A percentile compares a stretch with the other conserved stretches of the same genome.
Conservation (phyloP, 148 eudicot genomes). For the Oxyria digyna region DNA sequence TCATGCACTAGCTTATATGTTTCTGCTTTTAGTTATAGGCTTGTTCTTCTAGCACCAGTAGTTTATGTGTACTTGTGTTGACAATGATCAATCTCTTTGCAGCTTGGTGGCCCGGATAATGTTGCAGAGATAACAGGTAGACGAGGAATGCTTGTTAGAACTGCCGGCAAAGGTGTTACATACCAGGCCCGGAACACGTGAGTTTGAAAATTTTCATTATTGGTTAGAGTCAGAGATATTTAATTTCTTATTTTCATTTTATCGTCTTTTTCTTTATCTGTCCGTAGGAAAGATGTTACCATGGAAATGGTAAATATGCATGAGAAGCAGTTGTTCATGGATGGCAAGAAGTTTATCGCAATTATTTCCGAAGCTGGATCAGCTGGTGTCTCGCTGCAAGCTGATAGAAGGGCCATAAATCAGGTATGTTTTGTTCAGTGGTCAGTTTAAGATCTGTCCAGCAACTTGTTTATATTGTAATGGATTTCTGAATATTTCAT, state of each 20-base stretch:
- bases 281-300: constrained; percentile 74
- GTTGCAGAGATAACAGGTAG: constrained; percentile 98
- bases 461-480: neutral
- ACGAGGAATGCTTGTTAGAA: constrained; percentile 85
- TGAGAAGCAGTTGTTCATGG: constrained; percentile 93
- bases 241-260: neutral
- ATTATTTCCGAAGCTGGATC: constrained; percentile 98
- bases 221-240: neutral
- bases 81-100: constrained; percentile 12
- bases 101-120: constrained; percentile 97
- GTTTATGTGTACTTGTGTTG: neutral
- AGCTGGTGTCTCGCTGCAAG: constrained; percentile 98
- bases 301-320: constrained; percentile 99
- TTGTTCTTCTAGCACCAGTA: neutral
- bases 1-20: neutral
- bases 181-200: constrained; percentile 93
- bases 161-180: constrained; percentile 91
- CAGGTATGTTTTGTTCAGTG: constrained; percentile 39
- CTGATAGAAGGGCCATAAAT: constrained; percentile 90
- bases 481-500: neutral
- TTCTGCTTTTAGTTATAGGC: neutral
- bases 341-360: constrained; percentile 77
- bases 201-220: constrained; percentile 21
- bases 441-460: neutral
- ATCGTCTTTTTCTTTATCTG: too few relatives aligned